Conservation (phyloP, 2,329 filamentous ascomycete genomes). For the Aspergillus neoniger region DNA sequence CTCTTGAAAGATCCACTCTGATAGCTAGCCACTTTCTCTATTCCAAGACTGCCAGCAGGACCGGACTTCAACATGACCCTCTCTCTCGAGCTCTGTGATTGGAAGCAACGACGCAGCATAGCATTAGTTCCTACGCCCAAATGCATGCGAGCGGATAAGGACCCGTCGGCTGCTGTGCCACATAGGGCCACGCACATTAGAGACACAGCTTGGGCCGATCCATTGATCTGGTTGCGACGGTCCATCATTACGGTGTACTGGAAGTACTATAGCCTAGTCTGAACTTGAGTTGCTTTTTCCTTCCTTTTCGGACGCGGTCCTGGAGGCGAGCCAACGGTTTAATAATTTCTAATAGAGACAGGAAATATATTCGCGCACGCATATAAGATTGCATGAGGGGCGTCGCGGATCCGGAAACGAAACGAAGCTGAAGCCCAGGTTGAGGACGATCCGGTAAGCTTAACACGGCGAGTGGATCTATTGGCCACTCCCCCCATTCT, state of each 20-base stretch:
- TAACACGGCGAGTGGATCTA: slow-evolving; percentile 18
- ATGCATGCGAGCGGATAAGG: slow-evolving; percentile 21
- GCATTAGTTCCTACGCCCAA: slow-evolving; percentile 23
- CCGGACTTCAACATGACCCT: background rate
- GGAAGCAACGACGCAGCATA: slow-evolving; percentile 15
- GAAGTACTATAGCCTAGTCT: slow-evolving; percentile 1
- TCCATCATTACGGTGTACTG: slow-evolving; percentile 15
- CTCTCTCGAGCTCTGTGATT: background rate
- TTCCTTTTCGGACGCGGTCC: slow-evolving; percentile 1
- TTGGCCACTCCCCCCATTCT: slow-evolving; percentile 6
- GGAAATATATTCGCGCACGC: slow-evolving; percentile 1
- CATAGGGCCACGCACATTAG: slow-evolving; percentile 21
- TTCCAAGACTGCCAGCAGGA: slow-evolving; percentile 2
- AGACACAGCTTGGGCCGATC: slow-evolving; percentile 18
- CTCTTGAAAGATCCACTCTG: background rate
- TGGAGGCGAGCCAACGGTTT: background rate
- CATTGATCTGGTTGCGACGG: slow-evolving; percentile 10
- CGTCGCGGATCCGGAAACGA: slow-evolving; percentile 10
- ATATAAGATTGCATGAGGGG: slow-evolving; percentile 15
- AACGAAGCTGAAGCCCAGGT: slow-evolving; percentile 7
- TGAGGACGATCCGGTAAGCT: slow-evolving; percentile 14
- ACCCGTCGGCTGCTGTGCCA: slow-evolving; percentile 17
- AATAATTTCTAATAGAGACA: slow-evolving; percentile 4
- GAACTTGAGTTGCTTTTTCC: slow-evolving; percentile 7
- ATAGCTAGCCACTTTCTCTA: background rate